Conservation (phyloP, 306 rosid species). For the Pterocarpus santalinus region DNA sequence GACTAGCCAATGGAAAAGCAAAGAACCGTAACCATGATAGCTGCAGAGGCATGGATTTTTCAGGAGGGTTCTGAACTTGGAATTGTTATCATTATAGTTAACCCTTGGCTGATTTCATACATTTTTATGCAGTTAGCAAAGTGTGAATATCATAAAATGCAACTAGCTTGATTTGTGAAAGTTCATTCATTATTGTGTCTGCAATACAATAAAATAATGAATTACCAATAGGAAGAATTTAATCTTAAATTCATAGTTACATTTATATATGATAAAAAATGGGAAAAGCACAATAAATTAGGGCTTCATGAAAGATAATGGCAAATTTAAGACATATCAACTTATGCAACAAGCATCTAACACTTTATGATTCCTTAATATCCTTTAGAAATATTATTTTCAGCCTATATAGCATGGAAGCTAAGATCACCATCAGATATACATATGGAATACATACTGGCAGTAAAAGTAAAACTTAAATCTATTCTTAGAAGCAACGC, state of each 20-base stretch:
- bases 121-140: not conserved
- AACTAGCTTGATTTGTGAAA: constrained; percentile 3
- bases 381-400: constrained; percentile 2
- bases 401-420: not conserved
- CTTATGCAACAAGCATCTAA: constrained; percentile 4
- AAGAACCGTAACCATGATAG: constrained; percentile 1
- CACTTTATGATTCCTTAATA: not conserved
- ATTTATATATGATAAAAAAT: constrained; percentile 3
- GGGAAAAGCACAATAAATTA: too few species aligned
- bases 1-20: not conserved
- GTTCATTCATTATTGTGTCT: constrained; percentile 10
- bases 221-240: not conserved
- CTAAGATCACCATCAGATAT: constrained; percentile 19
- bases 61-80: not conserved
- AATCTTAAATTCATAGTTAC: not conserved
- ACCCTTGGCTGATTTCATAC: not conserved
- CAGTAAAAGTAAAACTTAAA: not conserved
- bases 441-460: not conserved
- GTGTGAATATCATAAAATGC: not conserved
- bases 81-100: not conserved
- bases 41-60: not conserved
- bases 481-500: not conserved
- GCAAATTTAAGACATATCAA: not conserved
- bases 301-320: too few species aligned
- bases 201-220: not conserved